Conservation (phyloP, 345 rosid genomes). For the Mercurialis annua region DNA sequence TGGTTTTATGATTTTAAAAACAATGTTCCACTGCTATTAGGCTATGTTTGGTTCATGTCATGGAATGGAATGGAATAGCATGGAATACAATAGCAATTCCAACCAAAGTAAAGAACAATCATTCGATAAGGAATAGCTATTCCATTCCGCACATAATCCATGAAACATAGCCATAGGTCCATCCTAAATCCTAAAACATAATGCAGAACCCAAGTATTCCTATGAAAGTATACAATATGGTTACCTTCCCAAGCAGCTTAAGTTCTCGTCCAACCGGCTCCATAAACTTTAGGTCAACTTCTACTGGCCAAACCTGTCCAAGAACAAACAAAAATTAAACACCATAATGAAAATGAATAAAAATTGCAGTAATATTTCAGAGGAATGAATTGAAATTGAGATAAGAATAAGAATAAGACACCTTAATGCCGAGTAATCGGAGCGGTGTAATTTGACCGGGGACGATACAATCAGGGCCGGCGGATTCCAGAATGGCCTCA, state of each 20-base stretch:
- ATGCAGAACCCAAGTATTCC: background rate
- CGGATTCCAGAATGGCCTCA: constrained; percentile 77
- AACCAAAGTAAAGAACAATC: no score
- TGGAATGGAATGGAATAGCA: no score
- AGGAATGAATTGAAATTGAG: no score
- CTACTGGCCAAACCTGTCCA: constrained; percentile 83
- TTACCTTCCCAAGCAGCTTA: constrained; percentile 80
- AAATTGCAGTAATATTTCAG: background rate
- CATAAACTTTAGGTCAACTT: constrained; percentile 66
- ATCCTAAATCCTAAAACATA: no score
- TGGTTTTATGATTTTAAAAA: background rate
- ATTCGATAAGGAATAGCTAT: no score
- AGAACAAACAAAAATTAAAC: background rate
- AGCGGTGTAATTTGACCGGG: constrained; percentile 81
- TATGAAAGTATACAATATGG: background rate
- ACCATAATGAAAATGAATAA: constrained; percentile 8
- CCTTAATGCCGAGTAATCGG: constrained; percentile 79
- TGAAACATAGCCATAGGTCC: no score
- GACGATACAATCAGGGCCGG: constrained; percentile 83
- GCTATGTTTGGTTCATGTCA: no score
- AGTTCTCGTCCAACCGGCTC: constrained; percentile 81
- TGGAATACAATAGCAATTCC: no score
- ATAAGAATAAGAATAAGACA: constrained; percentile 7
- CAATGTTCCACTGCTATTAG: background rate
- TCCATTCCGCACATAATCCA: no score